Percentiles rank a stretch among this genome's conserved stretches.
Conservation (phyloP, 1,139 yeast species). For the Kodamaea sp. region DNA sequence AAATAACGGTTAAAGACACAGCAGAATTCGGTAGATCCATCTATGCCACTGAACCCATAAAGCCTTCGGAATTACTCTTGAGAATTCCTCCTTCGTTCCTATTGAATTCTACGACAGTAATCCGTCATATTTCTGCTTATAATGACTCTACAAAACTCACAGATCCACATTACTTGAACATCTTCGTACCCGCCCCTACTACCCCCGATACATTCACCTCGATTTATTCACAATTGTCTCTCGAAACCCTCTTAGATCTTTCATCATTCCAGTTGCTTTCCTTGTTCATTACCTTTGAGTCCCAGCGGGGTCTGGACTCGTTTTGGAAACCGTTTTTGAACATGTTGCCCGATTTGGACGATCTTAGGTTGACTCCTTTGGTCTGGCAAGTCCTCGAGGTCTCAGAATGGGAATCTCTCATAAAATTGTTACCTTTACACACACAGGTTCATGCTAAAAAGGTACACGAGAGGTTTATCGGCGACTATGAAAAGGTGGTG, state of each 20-base stretch:
- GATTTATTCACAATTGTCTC: conserved; percentile 33
- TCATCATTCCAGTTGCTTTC: conserved; percentile 52
- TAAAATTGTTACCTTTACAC: conserved; percentile 41
- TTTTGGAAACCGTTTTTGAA: conserved; percentile 68
- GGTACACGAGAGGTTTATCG: conserved; percentile 38
- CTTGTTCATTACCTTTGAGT: conserved; percentile 51
- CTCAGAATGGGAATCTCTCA: conserved; percentile 23
- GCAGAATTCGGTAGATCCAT: conserved; percentile 65
- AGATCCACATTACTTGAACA: conserved; percentile 22
- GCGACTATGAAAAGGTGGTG: conserved; percentile 36
- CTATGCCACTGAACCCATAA: conserved; percentile 37
- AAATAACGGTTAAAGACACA: conserved; percentile 27
- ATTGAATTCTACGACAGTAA: conserved; percentile 60
- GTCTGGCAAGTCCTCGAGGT: conserved; percentile 46
- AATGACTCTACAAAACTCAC: conserved; percentile 20
- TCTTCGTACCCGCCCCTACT: conserved; percentile 21
- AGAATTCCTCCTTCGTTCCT: conserved; percentile 61
- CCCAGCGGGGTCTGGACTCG: conserved; percentile 35
- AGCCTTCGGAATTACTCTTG: conserved; percentile 45
- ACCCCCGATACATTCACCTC: conserved; percentile 21
- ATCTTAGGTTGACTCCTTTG: conserved; percentile 51
- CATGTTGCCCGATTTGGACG: conserved; percentile 53
- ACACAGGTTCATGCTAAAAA: conserved; percentile 34
- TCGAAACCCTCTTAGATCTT: conserved; percentile 32
- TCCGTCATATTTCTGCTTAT: conserved; percentile 34